These are phyloP conservation scores for Camelina laxa DNA, from an alignment of 345 rosid genomes.

Conservation along the genomic window DNA sequence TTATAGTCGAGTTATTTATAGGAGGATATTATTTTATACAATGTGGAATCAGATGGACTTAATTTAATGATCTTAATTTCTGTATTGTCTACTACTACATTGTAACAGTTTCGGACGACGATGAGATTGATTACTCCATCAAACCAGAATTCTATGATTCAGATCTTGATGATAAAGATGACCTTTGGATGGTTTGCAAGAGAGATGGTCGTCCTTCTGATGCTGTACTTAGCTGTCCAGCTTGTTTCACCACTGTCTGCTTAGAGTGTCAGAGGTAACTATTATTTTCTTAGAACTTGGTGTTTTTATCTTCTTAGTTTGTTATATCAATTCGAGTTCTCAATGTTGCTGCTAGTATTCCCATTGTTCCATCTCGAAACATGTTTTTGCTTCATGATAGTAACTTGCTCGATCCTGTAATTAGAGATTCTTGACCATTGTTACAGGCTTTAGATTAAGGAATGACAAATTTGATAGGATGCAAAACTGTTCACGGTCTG, in stretches of 20 bases:
- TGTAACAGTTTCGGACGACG: constrained; percentile 71
- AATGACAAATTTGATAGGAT: neutral
- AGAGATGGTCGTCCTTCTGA: constrained; percentile 67
- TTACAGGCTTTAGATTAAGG: neutral
- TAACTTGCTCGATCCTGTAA: constrained; percentile 18
- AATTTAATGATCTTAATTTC: neutral
- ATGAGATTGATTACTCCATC: constrained; percentile 73
- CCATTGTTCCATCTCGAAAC: neutral
- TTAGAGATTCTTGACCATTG: neutral
- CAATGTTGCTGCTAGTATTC: neutral
- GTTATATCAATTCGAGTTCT: neutral
- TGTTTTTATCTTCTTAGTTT: neutral
- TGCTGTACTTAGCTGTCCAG: constrained; percentile 87
- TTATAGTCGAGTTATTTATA: neutral
- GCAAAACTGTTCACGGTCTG: neutral
- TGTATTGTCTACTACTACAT: neutral
- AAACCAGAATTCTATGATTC: constrained; percentile 80
- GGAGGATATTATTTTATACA: too few species aligned
- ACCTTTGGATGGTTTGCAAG: constrained; percentile 59
- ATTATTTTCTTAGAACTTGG: neutral
- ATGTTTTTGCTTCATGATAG: constrained; percentile 14
- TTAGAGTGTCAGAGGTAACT: constrained; percentile 77
- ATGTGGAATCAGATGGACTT: neutral
- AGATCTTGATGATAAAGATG: constrained; percentile 70
- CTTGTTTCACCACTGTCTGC: constrained; percentile 83